A percentile compares a stretch with the other conserved stretches of the same genome.
These are phyloP conservation scores for Trametes elegans DNA, from an alignment of 768 basidiomycete genomes.

Conservation along the genomic window DNA sequence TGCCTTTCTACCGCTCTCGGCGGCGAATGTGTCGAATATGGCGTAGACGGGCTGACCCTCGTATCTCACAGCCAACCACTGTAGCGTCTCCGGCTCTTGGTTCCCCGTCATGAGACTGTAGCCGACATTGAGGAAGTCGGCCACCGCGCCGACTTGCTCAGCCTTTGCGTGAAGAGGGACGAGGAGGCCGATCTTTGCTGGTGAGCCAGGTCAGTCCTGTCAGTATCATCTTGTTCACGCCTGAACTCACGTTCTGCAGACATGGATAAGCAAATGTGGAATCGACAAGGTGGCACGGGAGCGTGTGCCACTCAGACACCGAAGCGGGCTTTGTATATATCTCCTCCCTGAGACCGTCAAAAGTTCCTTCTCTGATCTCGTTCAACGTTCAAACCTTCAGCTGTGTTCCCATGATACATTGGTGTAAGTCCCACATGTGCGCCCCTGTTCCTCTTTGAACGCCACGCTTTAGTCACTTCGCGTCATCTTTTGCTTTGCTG, in stretches of 20 bases:
- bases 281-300: no score
- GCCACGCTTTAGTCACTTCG: not conserved
- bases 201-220: not conserved
- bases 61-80: conserved; percentile 40
- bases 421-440: no score
- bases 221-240: not conserved
- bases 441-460: not conserved
- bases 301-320: no score
- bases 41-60: conserved; percentile 28
- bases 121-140: conserved; percentile 32
- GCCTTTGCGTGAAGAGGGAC: conserved; percentile 31
- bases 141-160: conserved; percentile 26
- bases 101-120: conserved; percentile 27
- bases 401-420: not conserved
- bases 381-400: no score
- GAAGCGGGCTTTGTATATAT: no score
- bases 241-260: conserved; percentile 3
- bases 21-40: conserved; percentile 41
- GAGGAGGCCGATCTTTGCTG: conserved; percentile 27
- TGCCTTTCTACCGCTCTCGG: conserved; percentile 32
- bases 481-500: not conserved
- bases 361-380: no score
- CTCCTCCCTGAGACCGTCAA: no score
- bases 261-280: no score
- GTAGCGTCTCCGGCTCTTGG: conserved; percentile 36